Evolutionary conservation across 202 grass and related monocot genomes (phyloP).

Genomic region (Cymbopogon flexuosus): DNA sequence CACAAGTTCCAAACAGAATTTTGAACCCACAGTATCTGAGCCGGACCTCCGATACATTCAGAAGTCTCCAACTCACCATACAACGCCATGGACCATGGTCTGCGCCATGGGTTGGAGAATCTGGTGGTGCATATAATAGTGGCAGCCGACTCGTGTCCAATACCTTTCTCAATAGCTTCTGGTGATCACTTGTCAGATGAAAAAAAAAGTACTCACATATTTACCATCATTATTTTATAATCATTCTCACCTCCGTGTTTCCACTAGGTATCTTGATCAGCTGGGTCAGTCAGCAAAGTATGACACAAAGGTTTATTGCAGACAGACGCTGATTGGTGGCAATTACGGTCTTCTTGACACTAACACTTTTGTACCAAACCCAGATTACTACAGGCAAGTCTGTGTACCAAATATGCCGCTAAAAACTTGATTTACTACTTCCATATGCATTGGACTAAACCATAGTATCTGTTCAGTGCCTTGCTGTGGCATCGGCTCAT

Average conservation of each 20-base stretch:
- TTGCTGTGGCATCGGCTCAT: constrained; percentile 90
- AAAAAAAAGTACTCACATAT: neutral
- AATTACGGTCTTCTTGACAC: constrained; percentile 96
- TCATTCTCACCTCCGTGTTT: constrained; percentile 23
- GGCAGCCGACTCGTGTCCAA: constrained; percentile 76
- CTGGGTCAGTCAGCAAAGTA: constrained; percentile 87
- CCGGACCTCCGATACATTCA: constrained; percentile 62
- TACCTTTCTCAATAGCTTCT: constrained; percentile 92
- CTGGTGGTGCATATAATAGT: constrained; percentile 93
- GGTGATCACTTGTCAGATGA: constrained; percentile 48
- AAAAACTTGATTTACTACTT: neutral
- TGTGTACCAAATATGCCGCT: constrained; percentile 7
- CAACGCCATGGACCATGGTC: constrained; percentile 78
- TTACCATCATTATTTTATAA: neutral
- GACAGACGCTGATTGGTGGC: constrained; percentile 84
- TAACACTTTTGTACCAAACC: constrained; percentile 74
- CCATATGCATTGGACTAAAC: constrained; percentile 15
- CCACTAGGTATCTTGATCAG: constrained; percentile 91
- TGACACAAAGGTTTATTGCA: constrained; percentile 89
- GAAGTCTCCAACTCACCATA: constrained; percentile 80
- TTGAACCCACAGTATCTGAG: constrained; percentile 68
- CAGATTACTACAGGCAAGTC: constrained; percentile 93
- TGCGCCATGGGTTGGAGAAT: constrained; percentile 88
- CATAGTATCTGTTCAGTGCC: constrained; percentile 48
- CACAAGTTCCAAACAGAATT: constrained; percentile 62